phyloP scores from a whole-genome alignment of 2,329 filamentous ascomycete species.

The Cadophora gregata region DNA sequence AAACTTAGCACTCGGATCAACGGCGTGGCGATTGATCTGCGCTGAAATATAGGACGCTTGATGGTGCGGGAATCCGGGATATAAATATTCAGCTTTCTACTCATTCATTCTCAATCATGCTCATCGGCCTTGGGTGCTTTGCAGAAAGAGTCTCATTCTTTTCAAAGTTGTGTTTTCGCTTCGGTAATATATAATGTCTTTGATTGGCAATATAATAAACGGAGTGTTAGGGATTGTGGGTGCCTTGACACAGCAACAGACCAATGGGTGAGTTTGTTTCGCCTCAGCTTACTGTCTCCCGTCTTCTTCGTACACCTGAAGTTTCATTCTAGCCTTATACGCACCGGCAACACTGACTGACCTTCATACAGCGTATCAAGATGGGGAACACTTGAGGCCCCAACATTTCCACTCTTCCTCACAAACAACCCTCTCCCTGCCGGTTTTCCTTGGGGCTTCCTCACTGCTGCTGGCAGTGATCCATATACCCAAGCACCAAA shows the following conservation, averaged over 20 bases:
- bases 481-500: conserved; percentile 47
- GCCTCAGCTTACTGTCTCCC: neutral
- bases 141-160: conserved; percentile 2
- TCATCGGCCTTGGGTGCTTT: conserved; percentile 22
- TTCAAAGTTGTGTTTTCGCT: neutral
- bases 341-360: conserved; percentile 10
- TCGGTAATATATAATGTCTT: conserved; percentile 28
- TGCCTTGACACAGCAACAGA: conserved; percentile 35
- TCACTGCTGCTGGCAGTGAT: conserved; percentile 48
- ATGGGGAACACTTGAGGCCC: conserved; percentile 37
- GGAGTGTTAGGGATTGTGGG: conserved; percentile 28
- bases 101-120: conserved; percentile 31
- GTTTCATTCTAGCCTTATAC: conserved; percentile 7
- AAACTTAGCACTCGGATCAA: conserved; percentile 1
- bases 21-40: neutral
- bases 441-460: conserved; percentile 58
- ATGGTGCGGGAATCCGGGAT: neutral
- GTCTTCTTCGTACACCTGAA: neutral
- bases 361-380: conserved; percentile 17
- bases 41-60: neutral
- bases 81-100: conserved; percentile 27
- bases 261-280: conserved; percentile 36
- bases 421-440: conserved; percentile 55
- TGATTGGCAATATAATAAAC: conserved; percentile 27
- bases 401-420: conserved; percentile 50